A percentile compares a stretch with the other conserved stretches of the same genome.
Evolutionary conservation across 2,329 filamentous ascomycete genomes (phyloP).

Genomic region (Fusarium anthophilum): DNA sequence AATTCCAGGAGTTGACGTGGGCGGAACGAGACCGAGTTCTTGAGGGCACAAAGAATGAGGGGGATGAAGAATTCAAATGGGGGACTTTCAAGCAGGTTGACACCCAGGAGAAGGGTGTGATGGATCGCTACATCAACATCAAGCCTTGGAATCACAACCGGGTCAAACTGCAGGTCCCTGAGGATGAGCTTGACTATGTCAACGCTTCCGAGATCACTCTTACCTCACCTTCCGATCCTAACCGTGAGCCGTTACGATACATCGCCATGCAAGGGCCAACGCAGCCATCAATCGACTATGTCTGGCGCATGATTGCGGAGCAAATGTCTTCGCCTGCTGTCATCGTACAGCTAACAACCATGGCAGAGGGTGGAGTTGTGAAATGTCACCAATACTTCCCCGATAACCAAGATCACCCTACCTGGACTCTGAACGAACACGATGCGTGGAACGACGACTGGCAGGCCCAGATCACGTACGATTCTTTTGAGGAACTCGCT

Average conservation of each 20-base stretch:
- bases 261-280: conserved; percentile 97
- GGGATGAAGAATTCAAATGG: conserved; percentile 47
- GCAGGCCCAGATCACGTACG: conserved; percentile 74
- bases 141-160: conserved; percentile 90
- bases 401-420: conserved; percentile 59
- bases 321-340: conserved; percentile 77
- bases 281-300: conserved; percentile 76
- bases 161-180: conserved; percentile 80
- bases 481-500: conserved; percentile 65
- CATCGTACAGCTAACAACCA: conserved; percentile 94
- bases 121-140: conserved; percentile 91
- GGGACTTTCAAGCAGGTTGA: conserved; percentile 49
- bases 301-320: conserved; percentile 96
- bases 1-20: conserved; percentile 64
- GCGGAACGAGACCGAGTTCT: conserved; percentile 60
- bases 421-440: conserved; percentile 67
- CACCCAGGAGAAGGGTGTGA: conserved; percentile 41
- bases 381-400: conserved; percentile 95
- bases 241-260: conserved; percentile 65
- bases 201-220: conserved; percentile 80
- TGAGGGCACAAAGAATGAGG: conserved; percentile 51
- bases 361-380: conserved; percentile 77
- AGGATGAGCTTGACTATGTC: conserved; percentile 79
- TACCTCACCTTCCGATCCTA: conserved; percentile 52
- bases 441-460: conserved; percentile 74